phyloP scores from a whole-genome alignment of 2,329 filamentous ascomycete species.

The Phyllosticta ampelicida region DNA sequence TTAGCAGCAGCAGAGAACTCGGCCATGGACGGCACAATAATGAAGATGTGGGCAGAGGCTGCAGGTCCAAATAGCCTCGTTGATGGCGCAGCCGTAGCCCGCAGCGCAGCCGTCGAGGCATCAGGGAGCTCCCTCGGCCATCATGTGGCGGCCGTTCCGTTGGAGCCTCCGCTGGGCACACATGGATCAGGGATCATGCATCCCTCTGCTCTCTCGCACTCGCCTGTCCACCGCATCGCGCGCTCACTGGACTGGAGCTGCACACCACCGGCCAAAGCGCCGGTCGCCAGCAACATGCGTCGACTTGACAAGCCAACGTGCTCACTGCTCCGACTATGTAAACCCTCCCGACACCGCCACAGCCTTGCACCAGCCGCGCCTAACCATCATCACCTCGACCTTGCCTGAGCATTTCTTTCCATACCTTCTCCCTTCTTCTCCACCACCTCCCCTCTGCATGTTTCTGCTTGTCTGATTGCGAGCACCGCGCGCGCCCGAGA shows the following conservation, averaged over 20 bases:
- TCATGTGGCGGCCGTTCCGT: not conserved
- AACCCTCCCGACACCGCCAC: not conserved
- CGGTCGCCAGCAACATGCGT: not conserved
- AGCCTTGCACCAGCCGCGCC: not conserved
- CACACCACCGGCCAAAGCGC: not conserved
- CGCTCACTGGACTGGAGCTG: not conserved
- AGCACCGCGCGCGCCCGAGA: conserved; percentile 19
- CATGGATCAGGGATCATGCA: not conserved
- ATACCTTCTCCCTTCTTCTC: not conserved
- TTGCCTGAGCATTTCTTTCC: not conserved
- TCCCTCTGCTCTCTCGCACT: not conserved
- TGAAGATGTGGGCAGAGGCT: too few relatives aligned
- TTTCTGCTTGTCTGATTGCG: conserved; percentile 15
- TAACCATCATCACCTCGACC: not conserved
- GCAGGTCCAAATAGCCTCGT: too few relatives aligned
- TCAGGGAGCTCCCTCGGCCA: too few relatives aligned
- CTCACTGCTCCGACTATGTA: not conserved
- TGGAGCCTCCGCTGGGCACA: not conserved
- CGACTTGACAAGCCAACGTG: too few relatives aligned
- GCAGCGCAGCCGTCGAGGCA: not conserved
- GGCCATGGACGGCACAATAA: too few relatives aligned
- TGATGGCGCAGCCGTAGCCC: too few relatives aligned
- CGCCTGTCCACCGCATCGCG: too few relatives aligned
- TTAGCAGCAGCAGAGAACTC: too few relatives aligned
- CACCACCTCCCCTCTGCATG: conserved; percentile 18